These are phyloP conservation scores for Alternaria sp. DNA, from an alignment of 2,329 filamentous ascomycete species.

Conservation along the genomic window DNA sequence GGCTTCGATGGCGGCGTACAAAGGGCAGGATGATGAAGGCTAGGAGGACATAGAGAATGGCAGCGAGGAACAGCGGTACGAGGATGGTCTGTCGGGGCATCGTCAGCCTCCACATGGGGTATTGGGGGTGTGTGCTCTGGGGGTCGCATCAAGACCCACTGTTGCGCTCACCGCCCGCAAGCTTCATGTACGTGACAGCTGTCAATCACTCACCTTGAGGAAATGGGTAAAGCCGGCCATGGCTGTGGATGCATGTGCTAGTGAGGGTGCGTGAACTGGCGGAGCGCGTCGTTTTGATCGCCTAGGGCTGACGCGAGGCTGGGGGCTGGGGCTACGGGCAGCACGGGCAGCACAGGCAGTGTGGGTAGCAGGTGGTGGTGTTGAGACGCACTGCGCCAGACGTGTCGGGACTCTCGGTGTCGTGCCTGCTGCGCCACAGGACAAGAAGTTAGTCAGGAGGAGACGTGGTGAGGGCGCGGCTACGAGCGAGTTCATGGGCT, in stretches of 20 bases:
- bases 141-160: constrained; percentile 3
- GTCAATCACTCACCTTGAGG: constrained; percentile 40
- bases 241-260: constrained; percentile 21
- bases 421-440: constrained; percentile 9
- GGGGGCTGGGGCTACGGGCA: neutral
- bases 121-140: neutral
- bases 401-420: constrained; percentile 3
- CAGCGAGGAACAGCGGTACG: constrained; percentile 57
- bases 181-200: constrained; percentile 1
- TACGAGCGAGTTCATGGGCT: constrained; percentile 3
- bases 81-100: constrained; percentile 51
- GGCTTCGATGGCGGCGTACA: constrained; percentile 54
- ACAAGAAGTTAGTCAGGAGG: neutral
- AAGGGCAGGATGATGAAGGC: constrained; percentile 56
- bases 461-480: neutral
- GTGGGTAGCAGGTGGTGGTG: neutral
- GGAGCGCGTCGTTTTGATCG: constrained; percentile 10
- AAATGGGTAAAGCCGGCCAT: constrained; percentile 49
- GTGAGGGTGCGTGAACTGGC: constrained; percentile 9
- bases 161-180: neutral
- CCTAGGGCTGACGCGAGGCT: neutral
- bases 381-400: constrained; percentile 12
- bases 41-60: constrained; percentile 54
- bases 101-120: constrained; percentile 4
- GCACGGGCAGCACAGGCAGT: neutral